Percentiles rank a stretch among this genome's conserved stretches.
These are phyloP conservation scores for Hypoxylon fragiforme DNA, from an alignment of 495 filamentous ascomycete species.

Conservation along the genomic window DNA sequence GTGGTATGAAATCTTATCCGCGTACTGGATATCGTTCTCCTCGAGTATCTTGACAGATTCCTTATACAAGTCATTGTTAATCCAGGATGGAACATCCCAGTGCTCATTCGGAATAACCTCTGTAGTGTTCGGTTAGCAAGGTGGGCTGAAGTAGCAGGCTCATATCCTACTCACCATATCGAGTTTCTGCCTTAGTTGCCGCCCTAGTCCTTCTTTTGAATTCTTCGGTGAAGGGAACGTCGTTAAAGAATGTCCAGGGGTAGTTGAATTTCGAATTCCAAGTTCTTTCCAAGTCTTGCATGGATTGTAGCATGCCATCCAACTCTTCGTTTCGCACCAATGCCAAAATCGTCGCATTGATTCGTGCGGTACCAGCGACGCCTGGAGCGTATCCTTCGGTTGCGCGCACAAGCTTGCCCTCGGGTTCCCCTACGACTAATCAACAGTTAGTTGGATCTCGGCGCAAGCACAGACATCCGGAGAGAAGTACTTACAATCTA, in stretches of 20 bases:
- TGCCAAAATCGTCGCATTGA: slow-evolving; percentile 91
- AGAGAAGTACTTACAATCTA: slow-evolving; percentile 66
- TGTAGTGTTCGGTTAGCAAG: slow-evolving; percentile 30
- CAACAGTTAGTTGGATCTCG: slow-evolving; percentile 1
- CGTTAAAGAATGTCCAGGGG: slow-evolving; percentile 99
- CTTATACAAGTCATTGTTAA: slow-evolving; percentile 79
- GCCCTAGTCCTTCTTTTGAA: slow-evolving; percentile 82
- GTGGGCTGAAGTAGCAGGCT: slow-evolving; percentile 27
- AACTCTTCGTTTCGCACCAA: slow-evolving; percentile 92
- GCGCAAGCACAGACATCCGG: neutral
- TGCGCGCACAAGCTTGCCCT: slow-evolving; percentile 70
- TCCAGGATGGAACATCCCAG: slow-evolving; percentile 92
- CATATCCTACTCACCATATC: slow-evolving; percentile 65
- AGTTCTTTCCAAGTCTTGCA: slow-evolving; percentile 88
- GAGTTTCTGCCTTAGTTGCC: slow-evolving; percentile 79
- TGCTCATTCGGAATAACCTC: slow-evolving; percentile 91
- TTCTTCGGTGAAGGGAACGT: slow-evolving; percentile 85
- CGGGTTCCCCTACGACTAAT: slow-evolving; percentile 79
- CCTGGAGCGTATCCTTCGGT: slow-evolving; percentile 73
- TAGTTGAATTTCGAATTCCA: slow-evolving; percentile 99
- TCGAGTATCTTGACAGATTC: slow-evolving; percentile 83
- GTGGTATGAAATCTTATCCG: slow-evolving; percentile 85
- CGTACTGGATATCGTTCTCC: slow-evolving; percentile 88
- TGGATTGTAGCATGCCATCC: slow-evolving; percentile 77
- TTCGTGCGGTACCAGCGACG: slow-evolving; percentile 73